phyloP scores from a whole-genome alignment of 371 early-diverging fungal species.

The Apophysomyces ossiformis region DNA sequence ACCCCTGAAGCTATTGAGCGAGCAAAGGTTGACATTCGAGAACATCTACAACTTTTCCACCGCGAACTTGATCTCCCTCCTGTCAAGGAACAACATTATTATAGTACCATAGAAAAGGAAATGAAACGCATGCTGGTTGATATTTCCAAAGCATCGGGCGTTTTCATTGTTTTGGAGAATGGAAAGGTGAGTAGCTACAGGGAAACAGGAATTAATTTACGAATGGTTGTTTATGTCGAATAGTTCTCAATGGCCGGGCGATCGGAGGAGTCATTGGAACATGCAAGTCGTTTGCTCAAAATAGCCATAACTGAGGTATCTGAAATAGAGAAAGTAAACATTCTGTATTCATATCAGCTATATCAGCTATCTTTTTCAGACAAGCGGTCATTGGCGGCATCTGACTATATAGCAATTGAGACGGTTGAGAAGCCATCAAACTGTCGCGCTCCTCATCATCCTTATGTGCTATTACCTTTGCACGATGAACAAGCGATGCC shows the following conservation, averaged over 20 bases:
- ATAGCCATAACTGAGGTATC: constrained; percentile 33
- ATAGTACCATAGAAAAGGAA: constrained; percentile 3
- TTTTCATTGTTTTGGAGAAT: constrained; percentile 29
- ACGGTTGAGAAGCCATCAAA: constrained; percentile 1
- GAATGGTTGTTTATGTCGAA: background rate
- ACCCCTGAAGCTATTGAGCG: constrained; percentile 17
- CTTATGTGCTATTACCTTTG: constrained; percentile 29
- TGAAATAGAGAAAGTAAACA: background rate
- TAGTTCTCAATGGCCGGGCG: constrained; percentile 36
- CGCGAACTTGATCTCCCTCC: constrained; percentile 23
- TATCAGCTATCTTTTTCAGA: constrained; percentile 24
- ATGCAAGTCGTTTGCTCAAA: constrained; percentile 29
- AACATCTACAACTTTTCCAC: constrained; percentile 22
- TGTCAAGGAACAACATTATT: background rate
- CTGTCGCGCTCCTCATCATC: background rate
- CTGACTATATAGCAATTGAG: constrained; percentile 26
- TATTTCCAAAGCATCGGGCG: constrained; percentile 31
- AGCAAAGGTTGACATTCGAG: constrained; percentile 26
- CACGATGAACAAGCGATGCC: constrained; percentile 40
- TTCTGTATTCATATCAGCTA: background rate
- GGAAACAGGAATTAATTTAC: background rate
- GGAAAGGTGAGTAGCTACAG: constrained; percentile 23
- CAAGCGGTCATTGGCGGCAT: constrained; percentile 24
- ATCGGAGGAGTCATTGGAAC: constrained; percentile 21
- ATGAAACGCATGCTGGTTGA: constrained; percentile 21